Conservation (phyloP, 768 basidiomycete species). For the Lactarius sanguifluus region DNA sequence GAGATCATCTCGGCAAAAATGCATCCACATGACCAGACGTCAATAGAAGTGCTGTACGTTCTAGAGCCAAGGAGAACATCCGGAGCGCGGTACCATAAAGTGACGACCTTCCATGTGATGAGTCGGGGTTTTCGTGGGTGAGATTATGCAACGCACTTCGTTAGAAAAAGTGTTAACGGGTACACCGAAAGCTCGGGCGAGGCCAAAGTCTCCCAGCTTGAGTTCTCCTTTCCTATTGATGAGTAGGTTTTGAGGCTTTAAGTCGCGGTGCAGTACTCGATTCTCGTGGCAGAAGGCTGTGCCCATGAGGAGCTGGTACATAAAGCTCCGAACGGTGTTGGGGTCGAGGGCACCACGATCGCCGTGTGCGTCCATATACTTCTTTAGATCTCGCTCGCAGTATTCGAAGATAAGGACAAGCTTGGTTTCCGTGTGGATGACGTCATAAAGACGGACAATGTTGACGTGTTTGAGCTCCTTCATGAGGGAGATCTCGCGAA, state of each 20-base stretch:
- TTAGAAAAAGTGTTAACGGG: constrained; percentile 99
- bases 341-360: constrained; percentile 93
- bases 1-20: constrained; percentile 99
- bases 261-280: constrained; percentile 93
- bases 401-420: constrained; percentile 98
- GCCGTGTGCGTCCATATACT: constrained; percentile 98
- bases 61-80: constrained; percentile 96
- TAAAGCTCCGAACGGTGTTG: constrained; percentile 88
- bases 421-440: constrained; percentile 98
- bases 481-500: constrained; percentile 98
- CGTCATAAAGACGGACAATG: constrained; percentile 96
- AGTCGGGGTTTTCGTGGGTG: constrained; percentile 11
- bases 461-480: constrained; percentile 99
- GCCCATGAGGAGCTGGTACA: constrained; percentile 96
- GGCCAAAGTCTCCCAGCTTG: constrained; percentile 96
- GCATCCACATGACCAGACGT: constrained; percentile 98
- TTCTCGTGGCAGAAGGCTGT: constrained; percentile 99
- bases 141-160: constrained; percentile 53
- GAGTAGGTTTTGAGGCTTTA: constrained; percentile 97
- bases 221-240: constrained; percentile 97
- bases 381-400: constrained; percentile 97
- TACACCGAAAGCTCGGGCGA: constrained; percentile 96
- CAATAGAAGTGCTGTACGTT: constrained; percentile 97
- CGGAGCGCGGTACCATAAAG: constrained; percentile 97
- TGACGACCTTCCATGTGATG: constrained; percentile 72